Evolutionary conservation across 345 rosid species (phyloP), one percentile per base, ranked within the genome.

Genomic region (Eucalyptus tenuipes): DNA sequence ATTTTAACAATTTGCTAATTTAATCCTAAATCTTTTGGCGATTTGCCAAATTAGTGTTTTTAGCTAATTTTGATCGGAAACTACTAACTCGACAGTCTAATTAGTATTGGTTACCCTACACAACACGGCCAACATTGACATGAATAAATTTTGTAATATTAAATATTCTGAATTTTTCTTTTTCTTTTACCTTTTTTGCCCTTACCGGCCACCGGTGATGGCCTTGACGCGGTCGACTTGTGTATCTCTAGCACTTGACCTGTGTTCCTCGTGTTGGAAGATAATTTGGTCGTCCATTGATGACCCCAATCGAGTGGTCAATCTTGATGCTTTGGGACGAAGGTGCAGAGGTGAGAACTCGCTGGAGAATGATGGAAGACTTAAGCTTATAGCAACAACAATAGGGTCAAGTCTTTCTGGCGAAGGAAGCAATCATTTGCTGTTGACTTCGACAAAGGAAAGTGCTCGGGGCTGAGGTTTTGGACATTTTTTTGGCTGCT

Each of bases 91-190:
- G 57, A 4, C 2, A 52, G 5, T 52, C 2, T 52, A 52, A 52
- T 59, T 0, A 2, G 3, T 2, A 7, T 3, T 0, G 1, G 1
- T n/a, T 2, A 1, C 33, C 3, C 3, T 7, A 66, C 10, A 16
- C 2, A 0, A 17, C 6, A 15, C 0, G 10, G 40, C 33, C 5
- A 0, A 0, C 10, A 3, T 14, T 14, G 5, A 7, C 22, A 16
- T 15, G 3, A 5, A 29, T 29, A 61, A 29, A 0, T 61, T 61
- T 61, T 29, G 14, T 29, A 59, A 3, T 61, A 12, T 59, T 27
- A 27, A 27, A 59, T 59, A 12, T 61, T 61, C 33, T 61, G 8
- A 61, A 1, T 3, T 17, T 17, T 68, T 16, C 22, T 16, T 15
- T 16, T 68, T 16, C 16, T 17, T 33, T 18, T 68, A 10, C 42